Base-by-base conservation (phyloP, 257 asterid species). In the Solanum pimpinellifolium region DNA sequence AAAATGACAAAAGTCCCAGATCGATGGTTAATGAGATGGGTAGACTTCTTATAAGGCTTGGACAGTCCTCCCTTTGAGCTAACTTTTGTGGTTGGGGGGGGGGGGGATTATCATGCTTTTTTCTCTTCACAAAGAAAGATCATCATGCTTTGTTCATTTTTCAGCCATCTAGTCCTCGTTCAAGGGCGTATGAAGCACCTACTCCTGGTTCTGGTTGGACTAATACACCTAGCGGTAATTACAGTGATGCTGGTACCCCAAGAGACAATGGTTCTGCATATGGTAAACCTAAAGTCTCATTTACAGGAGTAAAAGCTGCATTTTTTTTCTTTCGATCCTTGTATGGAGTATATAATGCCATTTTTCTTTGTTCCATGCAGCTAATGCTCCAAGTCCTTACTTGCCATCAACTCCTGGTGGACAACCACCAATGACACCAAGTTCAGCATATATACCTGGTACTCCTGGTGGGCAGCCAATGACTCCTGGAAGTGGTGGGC, bases 301-400 rank as follows among this genome's bases (percentile, higher is more conserved):
- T 33, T 82, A 88, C 59, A 46, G 21, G 20, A 60, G 11, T 46
- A 21, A 2, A 44, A 39, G 44, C 88, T 9, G 11, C 81, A 60
- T 41, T 23, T 29, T 86, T 37, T 13, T 56, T 31, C 59, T 75
- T 69, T 42, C 46, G 3, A 3, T n/a, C 35, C 83, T 83, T 41
- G 47, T 62, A 29, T 70, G 42, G 37, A 78, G 56, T 65, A 74
- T 59, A 29, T 76, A 37, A 41, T 23, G 25, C 46, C 25, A 59
- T 80, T 33, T 72, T 66, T 66, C 33, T 75, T 76, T 89, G 77
- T 83, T 86, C 33, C 68, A 86, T 84, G 77, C 94, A 97, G 99
- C 94, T 88, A 97, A 96, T 95, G 99, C 98, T 86, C 98, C 99
- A 35, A 97, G 99, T 87, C 99, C 99, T n/a, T 96, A 96, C 91